Conservation (phyloP, 2,329 filamentous ascomycete species). For the Sarocladium brachiariae region DNA sequence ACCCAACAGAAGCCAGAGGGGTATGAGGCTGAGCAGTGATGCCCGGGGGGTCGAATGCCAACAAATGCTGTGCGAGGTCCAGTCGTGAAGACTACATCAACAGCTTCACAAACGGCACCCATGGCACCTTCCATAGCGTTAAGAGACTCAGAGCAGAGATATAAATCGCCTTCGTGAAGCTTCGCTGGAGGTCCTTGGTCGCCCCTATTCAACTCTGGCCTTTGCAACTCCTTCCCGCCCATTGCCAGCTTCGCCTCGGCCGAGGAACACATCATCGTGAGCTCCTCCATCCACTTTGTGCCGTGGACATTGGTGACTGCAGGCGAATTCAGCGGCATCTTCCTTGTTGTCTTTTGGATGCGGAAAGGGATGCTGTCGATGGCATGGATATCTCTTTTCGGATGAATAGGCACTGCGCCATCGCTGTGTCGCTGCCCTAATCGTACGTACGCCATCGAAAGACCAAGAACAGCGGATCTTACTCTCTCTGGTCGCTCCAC, state of each 20-base stretch:
- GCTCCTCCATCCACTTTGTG: constrained; percentile 84
- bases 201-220: constrained; percentile 53
- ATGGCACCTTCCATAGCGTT: constrained; percentile 85
- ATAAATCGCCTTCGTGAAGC: constrained; percentile 85
- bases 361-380: constrained; percentile 66
- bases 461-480: constrained; percentile 72
- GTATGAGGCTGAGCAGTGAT: constrained; percentile 84
- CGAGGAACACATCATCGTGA: constrained; percentile 75
- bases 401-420: constrained; percentile 60
- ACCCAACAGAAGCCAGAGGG: constrained; percentile 98
- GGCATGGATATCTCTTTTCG: constrained; percentile 46
- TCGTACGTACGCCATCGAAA: constrained; percentile 85
- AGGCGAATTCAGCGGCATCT: constrained; percentile 62
- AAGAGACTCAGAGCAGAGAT: constrained; percentile 79
- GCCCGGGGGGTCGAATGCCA: constrained; percentile 84
- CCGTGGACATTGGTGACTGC: constrained; percentile 90
- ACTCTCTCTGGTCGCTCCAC: constrained; percentile 92
- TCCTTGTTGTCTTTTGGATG: constrained; percentile 73
- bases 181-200: constrained; percentile 41
- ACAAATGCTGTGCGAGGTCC: constrained; percentile 78
- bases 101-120: constrained; percentile 86
- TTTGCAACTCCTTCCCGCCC: constrained; percentile 69
- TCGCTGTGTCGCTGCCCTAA: constrained; percentile 73
- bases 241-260: constrained; percentile 72
- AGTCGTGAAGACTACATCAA: constrained; percentile 69